These are phyloP conservation scores for Linnemannia elongata DNA, from an alignment of 192 early-diverging fungal genomes.

Conservation along the genomic window DNA sequence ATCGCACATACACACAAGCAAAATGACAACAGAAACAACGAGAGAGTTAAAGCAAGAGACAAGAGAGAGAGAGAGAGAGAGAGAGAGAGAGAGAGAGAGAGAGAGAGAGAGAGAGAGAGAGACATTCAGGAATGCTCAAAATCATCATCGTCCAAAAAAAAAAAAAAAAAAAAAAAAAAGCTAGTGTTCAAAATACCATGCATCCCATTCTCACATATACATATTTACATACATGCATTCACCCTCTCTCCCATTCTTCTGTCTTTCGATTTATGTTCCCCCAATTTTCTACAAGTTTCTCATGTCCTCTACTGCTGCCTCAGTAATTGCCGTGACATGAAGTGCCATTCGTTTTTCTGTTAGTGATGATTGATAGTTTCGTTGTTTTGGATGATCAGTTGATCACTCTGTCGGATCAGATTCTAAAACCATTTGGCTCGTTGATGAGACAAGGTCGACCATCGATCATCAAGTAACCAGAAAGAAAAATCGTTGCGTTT, in stretches of 20 bases:
- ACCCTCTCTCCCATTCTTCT: not conserved
- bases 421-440: not conserved
- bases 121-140: not conserved
- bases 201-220: not conserved
- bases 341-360: not conserved
- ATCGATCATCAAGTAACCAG: no score
- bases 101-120: constrained; percentile 6
- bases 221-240: not conserved
- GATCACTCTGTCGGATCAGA: not conserved
- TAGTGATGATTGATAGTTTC: not conserved
- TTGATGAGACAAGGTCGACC: no score
- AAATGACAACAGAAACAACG: not conserved
- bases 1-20: no score
- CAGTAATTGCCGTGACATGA: no score
- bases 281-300: not conserved
- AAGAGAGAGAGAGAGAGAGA: not conserved
- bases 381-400: not conserved
- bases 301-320: not conserved
- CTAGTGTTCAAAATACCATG: not conserved
- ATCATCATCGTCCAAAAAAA: not conserved
- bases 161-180: not conserved
- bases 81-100: not conserved
- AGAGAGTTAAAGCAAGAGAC: not conserved
- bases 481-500: no score
- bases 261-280: not conserved